A percentile compares a stretch with the other conserved stretches of the same genome.
Conservation (phyloP, 805 yeast species). For the Saturnispora ahearnii region DNA sequence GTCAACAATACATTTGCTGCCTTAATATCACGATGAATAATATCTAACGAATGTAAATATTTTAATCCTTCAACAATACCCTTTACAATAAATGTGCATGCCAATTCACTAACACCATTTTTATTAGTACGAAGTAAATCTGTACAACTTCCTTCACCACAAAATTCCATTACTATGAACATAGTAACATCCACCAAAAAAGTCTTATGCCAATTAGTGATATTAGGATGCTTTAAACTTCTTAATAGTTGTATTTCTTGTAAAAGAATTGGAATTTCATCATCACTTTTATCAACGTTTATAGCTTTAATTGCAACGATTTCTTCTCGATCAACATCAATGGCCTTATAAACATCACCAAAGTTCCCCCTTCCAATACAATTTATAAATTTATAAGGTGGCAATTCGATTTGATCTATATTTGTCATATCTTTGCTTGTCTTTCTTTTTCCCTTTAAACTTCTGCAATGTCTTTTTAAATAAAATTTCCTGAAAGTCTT, state of each 20-base stretch:
- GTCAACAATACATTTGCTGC: constrained; percentile 83
- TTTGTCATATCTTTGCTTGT: neutral
- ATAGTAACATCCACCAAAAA: constrained; percentile 55
- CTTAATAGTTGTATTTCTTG: constrained; percentile 75
- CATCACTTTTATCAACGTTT: constrained; percentile 69
- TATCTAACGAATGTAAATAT: constrained; percentile 63
- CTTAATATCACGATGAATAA: constrained; percentile 88
- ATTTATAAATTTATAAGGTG: constrained; percentile 29
- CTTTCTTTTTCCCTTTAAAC: neutral
- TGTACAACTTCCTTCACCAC: constrained; percentile 90
- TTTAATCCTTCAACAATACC: constrained; percentile 62
- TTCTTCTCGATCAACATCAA: constrained; percentile 24
- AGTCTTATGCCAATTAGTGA: constrained; percentile 61
- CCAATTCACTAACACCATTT: constrained; percentile 43
- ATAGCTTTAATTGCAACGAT: constrained; percentile 82
- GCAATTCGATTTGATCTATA: neutral
- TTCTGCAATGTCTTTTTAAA: neutral
- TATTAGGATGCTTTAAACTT: constrained; percentile 52
- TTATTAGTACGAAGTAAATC: constrained; percentile 56
- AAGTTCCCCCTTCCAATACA: constrained; percentile 80
- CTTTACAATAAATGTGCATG: constrained; percentile 51
- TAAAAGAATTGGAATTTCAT: constrained; percentile 59
- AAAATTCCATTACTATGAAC: constrained; percentile 91
- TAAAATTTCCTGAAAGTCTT: neutral
- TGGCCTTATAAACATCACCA: constrained; percentile 76